Base-by-base conservation (phyloP, 805 yeast species). In the Debaryomyces castellii region DNA sequence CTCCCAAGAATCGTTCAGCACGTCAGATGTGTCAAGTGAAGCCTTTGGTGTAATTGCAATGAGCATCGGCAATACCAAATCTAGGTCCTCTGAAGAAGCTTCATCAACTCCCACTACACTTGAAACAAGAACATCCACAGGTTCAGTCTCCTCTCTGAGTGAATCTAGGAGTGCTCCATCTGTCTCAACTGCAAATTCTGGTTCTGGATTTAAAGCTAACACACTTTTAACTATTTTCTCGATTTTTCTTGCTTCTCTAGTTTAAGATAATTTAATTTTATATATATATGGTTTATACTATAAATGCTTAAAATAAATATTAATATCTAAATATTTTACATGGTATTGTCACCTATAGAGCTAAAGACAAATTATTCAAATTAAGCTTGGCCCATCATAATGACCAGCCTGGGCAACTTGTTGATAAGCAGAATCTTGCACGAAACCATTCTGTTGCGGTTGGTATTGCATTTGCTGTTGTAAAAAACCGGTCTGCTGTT, bases 351-450 rank as follows among this genome's bases (percentile, higher is more conserved):
- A n/a, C 24, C 24, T 35, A 35, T 4, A 10, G 5, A 35, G 12
- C 23, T 12, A 20, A 18, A 17, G n/a, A 18, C 5, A 9, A 20
- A 12, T 18, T n/a, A 12, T 18, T 47, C 39, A 57, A 42, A 57
- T 56, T 32, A 58, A 50, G 42, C 61, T 58, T 16, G 62, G 62
- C 3, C 61, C 61, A 41, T 58, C 61, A 27, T 58, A 56, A 30
- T 24, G 23, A 3, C 34, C 20, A 7, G 12, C 7, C 20, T 30
- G 34, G 20, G 7, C 34, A 30, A 12, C 12, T 9, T 25, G 7
- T 25, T 25, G 28, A 22, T 22, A 22, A 22, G 24, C 8, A 5
- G 24, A 10, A 25, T 25, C 11, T 25, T 25, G 28, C 12, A 25
- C 12, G 4, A 10, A 3, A 33, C 32, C 33, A 22, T 40, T 43